Evolutionary conservation across 2,329 filamentous ascomycete genomes (phyloP).

Genomic region (Cercospora sp.): DNA sequence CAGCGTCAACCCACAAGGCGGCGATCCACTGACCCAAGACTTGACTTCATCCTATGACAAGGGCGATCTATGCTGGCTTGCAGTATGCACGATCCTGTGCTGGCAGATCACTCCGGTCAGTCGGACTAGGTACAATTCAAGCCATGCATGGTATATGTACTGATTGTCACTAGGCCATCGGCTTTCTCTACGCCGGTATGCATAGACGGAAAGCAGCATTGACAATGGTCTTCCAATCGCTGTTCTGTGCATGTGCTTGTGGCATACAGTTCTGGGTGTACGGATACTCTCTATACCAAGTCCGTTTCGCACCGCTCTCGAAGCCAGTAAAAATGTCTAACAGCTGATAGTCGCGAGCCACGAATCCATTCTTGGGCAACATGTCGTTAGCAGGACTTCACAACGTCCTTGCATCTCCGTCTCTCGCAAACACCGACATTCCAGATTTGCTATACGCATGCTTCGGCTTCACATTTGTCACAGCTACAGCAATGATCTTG

Average conservation of each 20-base stretch:
- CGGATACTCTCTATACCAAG: slow-evolving; percentile 4
- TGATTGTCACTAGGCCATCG: slow-evolving; percentile 50
- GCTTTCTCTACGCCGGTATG: slow-evolving; percentile 64
- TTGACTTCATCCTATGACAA: slow-evolving; percentile 49
- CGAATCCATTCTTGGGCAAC: slow-evolving; percentile 59
- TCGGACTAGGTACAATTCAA: background rate
- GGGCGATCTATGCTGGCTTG: slow-evolving; percentile 61
- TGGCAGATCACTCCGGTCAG: slow-evolving; percentile 61
- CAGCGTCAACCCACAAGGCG: background rate
- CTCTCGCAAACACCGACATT: slow-evolving; percentile 43
- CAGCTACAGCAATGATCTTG: slow-evolving; percentile 62
- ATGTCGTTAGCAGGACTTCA: slow-evolving; percentile 62
- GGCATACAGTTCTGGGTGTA: slow-evolving; percentile 4
- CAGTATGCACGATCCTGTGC: slow-evolving; percentile 61
- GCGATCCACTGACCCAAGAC: slow-evolving; percentile 46
- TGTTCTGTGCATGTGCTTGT: slow-evolving; percentile 53
- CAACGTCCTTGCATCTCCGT: slow-evolving; percentile 61
- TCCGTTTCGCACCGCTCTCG: too few relatives aligned
- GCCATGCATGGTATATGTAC: too few relatives aligned
- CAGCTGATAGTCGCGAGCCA: slow-evolving; percentile 52
- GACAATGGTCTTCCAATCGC: slow-evolving; percentile 63
- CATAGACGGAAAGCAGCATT: slow-evolving; percentile 62
- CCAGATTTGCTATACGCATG: slow-evolving; percentile 64
- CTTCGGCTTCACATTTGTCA: slow-evolving; percentile 57
- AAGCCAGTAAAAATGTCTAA: slow-evolving; percentile 33